Conservation (phyloP, 768 basidiomycete species). For the Tephrocybe rancida region DNA sequence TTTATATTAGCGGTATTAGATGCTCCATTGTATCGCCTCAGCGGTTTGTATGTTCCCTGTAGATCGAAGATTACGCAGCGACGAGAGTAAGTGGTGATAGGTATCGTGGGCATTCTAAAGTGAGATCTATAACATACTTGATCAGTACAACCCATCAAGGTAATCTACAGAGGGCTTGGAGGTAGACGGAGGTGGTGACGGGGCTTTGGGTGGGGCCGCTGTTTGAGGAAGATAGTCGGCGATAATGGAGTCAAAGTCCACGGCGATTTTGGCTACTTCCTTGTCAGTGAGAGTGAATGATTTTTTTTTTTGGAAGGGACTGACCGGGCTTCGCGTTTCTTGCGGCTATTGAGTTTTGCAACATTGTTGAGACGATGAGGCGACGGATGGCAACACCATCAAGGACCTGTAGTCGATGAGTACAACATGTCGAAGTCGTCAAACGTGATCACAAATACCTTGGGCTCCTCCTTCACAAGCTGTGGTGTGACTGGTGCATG, state of each 20-base stretch:
- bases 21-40: too few relatives aligned
- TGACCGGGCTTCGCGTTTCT: constrained; percentile 46
- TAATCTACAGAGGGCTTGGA: constrained; percentile 33
- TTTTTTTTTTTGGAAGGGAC: constrained; percentile 3
- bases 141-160: constrained; percentile 45
- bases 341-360: constrained; percentile 54
- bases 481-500: constrained; percentile 28
- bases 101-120: not conserved
- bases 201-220: constrained; percentile 19
- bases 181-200: constrained; percentile 13
- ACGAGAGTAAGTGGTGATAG: not conserved
- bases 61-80: too few relatives aligned
- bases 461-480: constrained; percentile 32
- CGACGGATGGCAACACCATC: constrained; percentile 68
- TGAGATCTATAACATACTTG: constrained; percentile 1
- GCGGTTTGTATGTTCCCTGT: too few relatives aligned
- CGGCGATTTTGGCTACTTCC: constrained; percentile 40
- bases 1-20: too few relatives aligned
- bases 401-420: constrained; percentile 39
- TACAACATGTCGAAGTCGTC: not conserved
- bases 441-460: constrained; percentile 21
- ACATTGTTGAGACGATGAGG: constrained; percentile 63
- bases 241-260: constrained; percentile 73
- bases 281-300: constrained; percentile 9
- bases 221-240: constrained; percentile 65